phyloP scores from a whole-genome alignment of 768 basidiomycete genomes.

The Pisolithus albus region DNA sequence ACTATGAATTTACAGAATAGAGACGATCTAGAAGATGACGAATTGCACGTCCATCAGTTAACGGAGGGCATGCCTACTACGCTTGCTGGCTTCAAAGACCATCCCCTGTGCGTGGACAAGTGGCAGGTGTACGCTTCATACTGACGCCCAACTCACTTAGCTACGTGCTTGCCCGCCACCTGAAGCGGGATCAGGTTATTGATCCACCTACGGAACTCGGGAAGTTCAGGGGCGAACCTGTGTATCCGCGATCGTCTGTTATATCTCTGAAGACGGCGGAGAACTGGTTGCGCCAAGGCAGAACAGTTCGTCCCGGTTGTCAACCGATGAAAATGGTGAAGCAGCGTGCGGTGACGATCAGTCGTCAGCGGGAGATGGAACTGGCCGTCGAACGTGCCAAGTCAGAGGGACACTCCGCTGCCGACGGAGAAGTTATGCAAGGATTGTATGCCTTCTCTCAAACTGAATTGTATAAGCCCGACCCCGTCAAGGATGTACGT shows the following conservation, averaged over 20 bases:
- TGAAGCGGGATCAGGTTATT: conserved; percentile 83
- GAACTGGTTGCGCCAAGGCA: conserved; percentile 90
- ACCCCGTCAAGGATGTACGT: conserved; percentile 79
- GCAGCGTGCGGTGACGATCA: conserved; percentile 73
- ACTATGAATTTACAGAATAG: conserved; percentile 52
- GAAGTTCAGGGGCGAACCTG: conserved; percentile 87
- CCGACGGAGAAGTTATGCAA: conserved; percentile 64
- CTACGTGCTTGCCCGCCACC: conserved; percentile 79
- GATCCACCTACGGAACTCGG: conserved; percentile 78
- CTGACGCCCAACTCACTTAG: conserved; percentile 33
- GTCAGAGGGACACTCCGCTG: conserved; percentile 30
- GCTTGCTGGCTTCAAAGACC: conserved; percentile 89
- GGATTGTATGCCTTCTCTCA: conserved; percentile 81
- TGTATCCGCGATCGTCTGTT: conserved; percentile 81
- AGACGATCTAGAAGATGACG: conserved; percentile 90
- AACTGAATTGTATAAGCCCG: conserved; percentile 74
- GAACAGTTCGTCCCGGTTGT: conserved; percentile 60
- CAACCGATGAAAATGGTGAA: conserved; percentile 91
- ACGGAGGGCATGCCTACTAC: conserved; percentile 92
- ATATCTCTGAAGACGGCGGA: conserved; percentile 86
- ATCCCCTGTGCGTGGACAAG: conserved; percentile 63
- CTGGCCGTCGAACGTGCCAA: conserved; percentile 38
- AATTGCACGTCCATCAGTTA: conserved; percentile 67
- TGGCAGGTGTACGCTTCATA: not conserved
- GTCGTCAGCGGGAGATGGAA: conserved; percentile 68